Evolutionary conservation across 345 rosid genomes (phyloP).

Genomic region (Aquilaria malaccensis): DNA sequence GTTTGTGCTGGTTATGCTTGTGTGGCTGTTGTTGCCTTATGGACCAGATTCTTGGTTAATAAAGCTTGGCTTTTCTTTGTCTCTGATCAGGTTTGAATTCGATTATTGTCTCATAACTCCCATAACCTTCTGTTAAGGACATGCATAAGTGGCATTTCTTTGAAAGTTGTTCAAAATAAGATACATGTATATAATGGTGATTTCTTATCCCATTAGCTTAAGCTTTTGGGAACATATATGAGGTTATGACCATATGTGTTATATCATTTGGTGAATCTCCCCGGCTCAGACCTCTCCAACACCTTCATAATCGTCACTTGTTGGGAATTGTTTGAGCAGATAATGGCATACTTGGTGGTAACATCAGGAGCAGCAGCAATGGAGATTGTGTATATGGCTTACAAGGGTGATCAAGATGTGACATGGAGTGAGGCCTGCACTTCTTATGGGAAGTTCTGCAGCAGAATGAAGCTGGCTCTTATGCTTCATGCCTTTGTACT

Average conservation of each 20-base stretch:
- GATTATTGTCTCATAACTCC: neutral
- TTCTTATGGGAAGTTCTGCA: conserved; percentile 56
- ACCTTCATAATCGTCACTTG: too few relatives aligned
- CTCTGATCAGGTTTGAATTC: conserved; percentile 71
- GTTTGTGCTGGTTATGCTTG: conserved; percentile 64
- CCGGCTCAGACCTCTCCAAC: too few relatives aligned
- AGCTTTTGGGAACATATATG: too few relatives aligned
- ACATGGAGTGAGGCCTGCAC: conserved; percentile 87
- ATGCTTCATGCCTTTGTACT: conserved; percentile 56
- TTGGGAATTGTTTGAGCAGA: conserved; percentile 26
- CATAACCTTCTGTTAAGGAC: too few relatives aligned
- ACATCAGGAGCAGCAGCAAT: conserved; percentile 70
- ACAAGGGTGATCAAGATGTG: conserved; percentile 55
- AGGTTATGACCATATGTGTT: neutral
- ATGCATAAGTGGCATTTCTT: too few relatives aligned
- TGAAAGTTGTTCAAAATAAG: too few relatives aligned
- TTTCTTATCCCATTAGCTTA: too few relatives aligned
- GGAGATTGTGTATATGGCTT: conserved; percentile 55
- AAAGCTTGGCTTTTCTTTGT: conserved; percentile 80
- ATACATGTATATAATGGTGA: too few relatives aligned
- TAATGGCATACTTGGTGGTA: conserved; percentile 65
- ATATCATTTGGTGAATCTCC: neutral
- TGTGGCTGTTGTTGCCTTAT: conserved; percentile 40
- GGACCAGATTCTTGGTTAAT: conserved; percentile 47
- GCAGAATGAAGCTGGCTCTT: conserved; percentile 44